Percentiles rank a stretch among this genome's conserved stretches.
Evolutionary conservation across 2,329 filamentous ascomycete genomes (phyloP).

Genomic region (Xylariaceae sp.): DNA sequence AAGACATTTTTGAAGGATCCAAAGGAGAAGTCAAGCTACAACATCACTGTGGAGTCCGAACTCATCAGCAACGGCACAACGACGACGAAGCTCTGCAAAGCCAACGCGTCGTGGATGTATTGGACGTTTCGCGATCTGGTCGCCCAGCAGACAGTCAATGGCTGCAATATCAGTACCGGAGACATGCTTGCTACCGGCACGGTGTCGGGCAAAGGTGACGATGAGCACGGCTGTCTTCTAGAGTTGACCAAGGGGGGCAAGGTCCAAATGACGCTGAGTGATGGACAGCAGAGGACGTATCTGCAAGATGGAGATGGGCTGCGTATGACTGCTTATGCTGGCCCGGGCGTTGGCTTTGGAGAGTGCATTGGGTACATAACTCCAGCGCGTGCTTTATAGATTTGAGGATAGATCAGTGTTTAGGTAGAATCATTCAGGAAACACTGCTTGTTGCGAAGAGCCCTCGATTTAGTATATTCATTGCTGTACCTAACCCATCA

Average conservation of each 20-base stretch:
- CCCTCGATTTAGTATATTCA: too few relatives aligned
- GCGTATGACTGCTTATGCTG: constrained; percentile 33
- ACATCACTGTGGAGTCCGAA: constrained; percentile 21
- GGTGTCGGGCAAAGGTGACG: constrained; percentile 30
- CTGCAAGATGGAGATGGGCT: constrained; percentile 38
- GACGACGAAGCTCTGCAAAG: constrained; percentile 25
- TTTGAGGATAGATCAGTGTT: too few relatives aligned
- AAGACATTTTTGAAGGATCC: constrained; percentile 31
- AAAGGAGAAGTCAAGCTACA: constrained; percentile 30
- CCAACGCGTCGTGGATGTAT: constrained; percentile 30
- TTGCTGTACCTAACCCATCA: too few relatives aligned
- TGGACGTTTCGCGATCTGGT: constrained; percentile 35
- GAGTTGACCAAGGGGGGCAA: constrained; percentile 35
- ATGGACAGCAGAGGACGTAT: constrained; percentile 30
- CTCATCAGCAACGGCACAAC: constrained; percentile 10
- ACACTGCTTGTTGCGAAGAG: too few relatives aligned
- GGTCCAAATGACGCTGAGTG: constrained; percentile 20
- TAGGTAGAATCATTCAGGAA: too few relatives aligned
- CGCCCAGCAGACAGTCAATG: constrained; percentile 33
- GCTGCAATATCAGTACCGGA: constrained; percentile 33
- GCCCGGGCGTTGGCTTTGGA: constrained; percentile 38
- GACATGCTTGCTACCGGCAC: constrained; percentile 40
- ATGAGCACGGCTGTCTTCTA: constrained; percentile 35
- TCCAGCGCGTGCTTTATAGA: constrained; percentile 10
- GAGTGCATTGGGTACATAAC: constrained; percentile 26